Evolutionary conservation across 495 filamentous ascomycete species (phyloP).

Genomic region (Neurospora cerealis): DNA sequence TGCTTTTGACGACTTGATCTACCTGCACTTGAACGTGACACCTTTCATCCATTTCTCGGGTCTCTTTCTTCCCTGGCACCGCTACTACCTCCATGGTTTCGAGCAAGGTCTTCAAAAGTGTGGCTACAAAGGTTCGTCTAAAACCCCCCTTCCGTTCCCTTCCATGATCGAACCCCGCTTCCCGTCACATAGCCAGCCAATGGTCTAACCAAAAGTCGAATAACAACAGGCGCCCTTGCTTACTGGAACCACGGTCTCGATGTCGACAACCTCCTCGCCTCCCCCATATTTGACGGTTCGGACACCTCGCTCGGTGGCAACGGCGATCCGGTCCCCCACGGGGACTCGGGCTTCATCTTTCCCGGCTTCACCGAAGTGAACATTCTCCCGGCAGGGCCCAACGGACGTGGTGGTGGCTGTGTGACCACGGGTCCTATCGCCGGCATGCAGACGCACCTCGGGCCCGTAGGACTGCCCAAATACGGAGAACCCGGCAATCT

Average conservation of each 20-base stretch:
- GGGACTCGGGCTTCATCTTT: constrained; percentile 8
- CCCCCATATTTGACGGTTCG: constrained; percentile 53
- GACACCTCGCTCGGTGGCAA: constrained; percentile 52
- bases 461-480: constrained; percentile 28
- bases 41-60: constrained; percentile 53
- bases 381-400: constrained; percentile 30
- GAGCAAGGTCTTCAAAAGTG: constrained; percentile 61
- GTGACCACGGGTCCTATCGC: constrained; percentile 42
- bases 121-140: constrained; percentile 46
- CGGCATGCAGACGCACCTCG: constrained; percentile 37
- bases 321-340: constrained; percentile 34
- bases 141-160: background rate
- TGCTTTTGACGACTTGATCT: constrained; percentile 59
- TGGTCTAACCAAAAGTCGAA: background rate
- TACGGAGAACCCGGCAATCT: constrained; percentile 13
- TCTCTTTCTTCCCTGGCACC: constrained; percentile 62
- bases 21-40: constrained; percentile 54
- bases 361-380: background rate
- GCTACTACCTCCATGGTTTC: constrained; percentile 53
- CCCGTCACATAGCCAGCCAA: background rate
- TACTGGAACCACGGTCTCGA: constrained; percentile 60
- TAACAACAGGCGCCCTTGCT: constrained; percentile 12
- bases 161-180: background rate
- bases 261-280: constrained; percentile 37
- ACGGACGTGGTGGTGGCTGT: constrained; percentile 48